Conservation (phyloP, 176 grass and related monocot species). For the Carex scoparia region DNA sequence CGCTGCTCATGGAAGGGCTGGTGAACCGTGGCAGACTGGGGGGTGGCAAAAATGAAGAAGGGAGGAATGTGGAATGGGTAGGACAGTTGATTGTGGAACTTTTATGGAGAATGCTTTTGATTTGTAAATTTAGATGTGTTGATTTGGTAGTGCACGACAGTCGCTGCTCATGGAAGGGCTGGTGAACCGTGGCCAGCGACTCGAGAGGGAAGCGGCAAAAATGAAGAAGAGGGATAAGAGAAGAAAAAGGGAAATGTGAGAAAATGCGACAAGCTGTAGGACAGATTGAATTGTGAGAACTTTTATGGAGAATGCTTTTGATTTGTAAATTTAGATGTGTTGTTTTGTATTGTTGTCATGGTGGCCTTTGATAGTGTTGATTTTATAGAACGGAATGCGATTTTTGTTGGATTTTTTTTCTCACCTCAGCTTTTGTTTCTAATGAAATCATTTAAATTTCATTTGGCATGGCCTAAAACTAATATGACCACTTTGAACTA, state of each 20-base stretch:
- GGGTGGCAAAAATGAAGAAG: constrained; percentile 39
- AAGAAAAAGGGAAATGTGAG: constrained; percentile 21
- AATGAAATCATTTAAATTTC: neutral
- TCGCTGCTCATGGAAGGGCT: constrained; percentile 14
- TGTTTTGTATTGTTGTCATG: neutral
- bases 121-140: no score
- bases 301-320: neutral
- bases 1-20: constrained; percentile 41
- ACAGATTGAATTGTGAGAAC: neutral
- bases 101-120: no score
- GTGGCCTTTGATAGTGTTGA: neutral
- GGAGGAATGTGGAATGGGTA: no score
- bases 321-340: neutral
- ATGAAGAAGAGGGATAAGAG: neutral
- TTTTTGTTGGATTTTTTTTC: neutral
- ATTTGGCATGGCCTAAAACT: no score
- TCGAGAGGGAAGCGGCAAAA: no score
- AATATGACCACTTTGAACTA: no score
- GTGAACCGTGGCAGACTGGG: constrained; percentile 30
- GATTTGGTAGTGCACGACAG: constrained; percentile 43
- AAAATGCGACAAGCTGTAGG: neutral
- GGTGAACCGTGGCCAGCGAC: no score
- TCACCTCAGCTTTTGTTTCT: neutral
- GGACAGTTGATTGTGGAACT: no score
- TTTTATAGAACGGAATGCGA: neutral